These are phyloP conservation scores for Flueggea neowawraea DNA, from an alignment of 441 rosid species.

Conservation along the genomic window DNA sequence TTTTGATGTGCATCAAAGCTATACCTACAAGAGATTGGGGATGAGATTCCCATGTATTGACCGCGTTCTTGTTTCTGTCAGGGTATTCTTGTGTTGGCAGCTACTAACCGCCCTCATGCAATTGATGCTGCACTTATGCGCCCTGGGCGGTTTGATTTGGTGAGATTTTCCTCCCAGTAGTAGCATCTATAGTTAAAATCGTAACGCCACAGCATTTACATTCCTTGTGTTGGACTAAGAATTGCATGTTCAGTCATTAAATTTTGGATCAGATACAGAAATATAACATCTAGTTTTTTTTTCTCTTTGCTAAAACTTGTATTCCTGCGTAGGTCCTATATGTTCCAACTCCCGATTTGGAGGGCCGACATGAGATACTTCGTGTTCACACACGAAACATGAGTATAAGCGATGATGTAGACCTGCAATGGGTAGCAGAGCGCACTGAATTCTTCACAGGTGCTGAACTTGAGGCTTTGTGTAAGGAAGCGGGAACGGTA, in stretches of 20 bases:
- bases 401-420: slow-evolving; percentile 61
- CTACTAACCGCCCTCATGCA: slow-evolving; percentile 87
- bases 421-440: slow-evolving; percentile 64
- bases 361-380: slow-evolving; percentile 78
- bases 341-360: slow-evolving; percentile 83
- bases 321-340: slow-evolving; percentile 48
- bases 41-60: not conserved
- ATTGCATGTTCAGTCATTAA: not conserved
- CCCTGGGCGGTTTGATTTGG: slow-evolving; percentile 91
- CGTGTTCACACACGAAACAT: slow-evolving; percentile 80
- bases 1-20: slow-evolving; percentile 6
- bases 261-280: not conserved
- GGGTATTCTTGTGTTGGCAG: slow-evolving; percentile 95
- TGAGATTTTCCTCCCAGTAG: slow-evolving; percentile 21
- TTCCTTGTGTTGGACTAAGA: not conserved
- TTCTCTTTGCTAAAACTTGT: not conserved
- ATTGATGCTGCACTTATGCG: slow-evolving; percentile 95
- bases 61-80: slow-evolving; percentile 19
- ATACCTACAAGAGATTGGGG: not conserved
- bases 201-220: not conserved
- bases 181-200: not conserved
- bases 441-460: slow-evolving; percentile 86
- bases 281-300: not conserved
- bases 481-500: slow-evolving; percentile 81
- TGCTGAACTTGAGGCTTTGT: slow-evolving; percentile 80